Conservation (phyloP, 139 green algal species). For the Micractinium conductrix region DNA sequence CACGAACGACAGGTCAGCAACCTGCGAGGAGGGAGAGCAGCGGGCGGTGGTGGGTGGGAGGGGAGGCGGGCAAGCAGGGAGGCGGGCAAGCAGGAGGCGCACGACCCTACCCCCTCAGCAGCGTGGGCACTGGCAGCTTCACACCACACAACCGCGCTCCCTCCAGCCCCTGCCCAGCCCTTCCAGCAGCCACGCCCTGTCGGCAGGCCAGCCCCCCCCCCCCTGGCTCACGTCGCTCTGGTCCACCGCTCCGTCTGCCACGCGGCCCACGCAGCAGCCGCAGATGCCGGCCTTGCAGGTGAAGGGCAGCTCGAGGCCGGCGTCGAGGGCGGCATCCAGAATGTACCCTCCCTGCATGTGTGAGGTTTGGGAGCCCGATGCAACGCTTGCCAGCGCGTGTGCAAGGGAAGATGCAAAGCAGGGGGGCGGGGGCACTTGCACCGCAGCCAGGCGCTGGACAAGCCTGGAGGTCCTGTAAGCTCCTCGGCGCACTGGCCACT, state of each 20-base stretch:
- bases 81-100: not conserved
- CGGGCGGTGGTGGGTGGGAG: no score
- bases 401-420: no score
- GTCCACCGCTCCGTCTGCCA: conserved; percentile 78
- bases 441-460: not conserved
- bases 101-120: not conserved
- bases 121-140: not conserved
- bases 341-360: conserved; percentile 73
- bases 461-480: not conserved
- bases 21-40: conserved; percentile 33
- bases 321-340: conserved; percentile 84
- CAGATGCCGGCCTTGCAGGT: conserved; percentile 86
- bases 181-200: no score
- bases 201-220: no score
- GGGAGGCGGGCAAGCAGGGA: not conserved
- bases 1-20: conserved; percentile 89
- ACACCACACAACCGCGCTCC: not conserved
- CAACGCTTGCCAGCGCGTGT: no score
- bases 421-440: not conserved
- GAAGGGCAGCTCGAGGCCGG: conserved; percentile 89
- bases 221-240: conserved; percentile 73
- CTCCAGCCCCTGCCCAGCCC: no score
- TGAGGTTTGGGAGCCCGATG: no score
- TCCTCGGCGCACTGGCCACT: no score
- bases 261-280: conserved; percentile 82